Percentiles rank a stretch among this genome's conserved stretches.
Conservation (phyloP, 1,284 basidiomycete species). For the Xerocomus minutiporus region DNA sequence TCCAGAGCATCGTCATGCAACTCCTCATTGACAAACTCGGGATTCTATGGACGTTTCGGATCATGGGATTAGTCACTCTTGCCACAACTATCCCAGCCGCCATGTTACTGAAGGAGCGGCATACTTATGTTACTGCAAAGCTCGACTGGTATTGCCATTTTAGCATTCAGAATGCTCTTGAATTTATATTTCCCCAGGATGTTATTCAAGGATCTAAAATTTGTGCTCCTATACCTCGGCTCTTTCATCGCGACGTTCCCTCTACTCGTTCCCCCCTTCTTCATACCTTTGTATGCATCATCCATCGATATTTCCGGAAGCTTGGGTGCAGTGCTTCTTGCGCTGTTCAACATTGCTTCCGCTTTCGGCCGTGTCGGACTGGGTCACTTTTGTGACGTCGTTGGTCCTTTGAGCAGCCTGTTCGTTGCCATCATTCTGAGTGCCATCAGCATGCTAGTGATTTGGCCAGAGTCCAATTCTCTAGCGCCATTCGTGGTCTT, state of each 20-base stretch:
- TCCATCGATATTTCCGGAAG: conserved; percentile 28
- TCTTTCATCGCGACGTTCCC: conserved; percentile 35
- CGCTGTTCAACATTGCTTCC: conserved; percentile 34
- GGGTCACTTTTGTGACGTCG: conserved; percentile 29
- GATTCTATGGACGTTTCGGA: conserved; percentile 34
- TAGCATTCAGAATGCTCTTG: not conserved
- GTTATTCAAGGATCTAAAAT: conserved; percentile 33
- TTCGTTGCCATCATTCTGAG: conserved; percentile 25
- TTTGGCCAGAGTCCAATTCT: conserved; percentile 33
- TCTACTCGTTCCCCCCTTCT: conserved; percentile 36
- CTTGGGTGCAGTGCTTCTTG: conserved; percentile 27
- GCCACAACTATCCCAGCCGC: conserved; percentile 29
- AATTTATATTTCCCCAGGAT: conserved; percentile 19
- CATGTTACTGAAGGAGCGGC: conserved; percentile 31
- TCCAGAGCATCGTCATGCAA: conserved; percentile 29
- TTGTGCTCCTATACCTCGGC: conserved; percentile 32
- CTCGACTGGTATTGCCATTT: conserved; percentile 17
- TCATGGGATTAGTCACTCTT: conserved; percentile 31
- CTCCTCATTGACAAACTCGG: conserved; percentile 29
- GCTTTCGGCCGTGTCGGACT: conserved; percentile 30
- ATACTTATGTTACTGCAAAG: conserved; percentile 10
- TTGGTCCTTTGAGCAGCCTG: conserved; percentile 32
- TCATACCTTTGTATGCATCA: conserved; percentile 34
- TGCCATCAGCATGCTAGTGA: conserved; percentile 30
- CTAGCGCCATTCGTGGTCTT: conserved; percentile 31